Base-by-base conservation (phyloP, 2,329 filamentous ascomycete genomes). In the Aureobasidium vineae region DNA sequence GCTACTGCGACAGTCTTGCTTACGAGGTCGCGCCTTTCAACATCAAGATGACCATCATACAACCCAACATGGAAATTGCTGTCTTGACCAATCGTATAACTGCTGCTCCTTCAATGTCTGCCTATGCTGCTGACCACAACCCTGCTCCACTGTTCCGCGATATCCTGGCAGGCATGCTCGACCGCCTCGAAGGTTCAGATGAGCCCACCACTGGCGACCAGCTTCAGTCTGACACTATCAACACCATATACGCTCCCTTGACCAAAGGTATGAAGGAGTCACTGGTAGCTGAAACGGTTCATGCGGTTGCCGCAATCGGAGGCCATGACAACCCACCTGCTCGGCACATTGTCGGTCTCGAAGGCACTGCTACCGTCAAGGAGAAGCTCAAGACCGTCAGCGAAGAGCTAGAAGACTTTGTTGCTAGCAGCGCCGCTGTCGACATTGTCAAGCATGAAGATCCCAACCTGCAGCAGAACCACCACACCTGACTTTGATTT, bases 21-120 rank as follows among this genome's bases (percentile, higher is more conserved):
- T 99, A 97, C 78, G 95, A 99, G 78, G 90, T 99, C 70, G 78
- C 94, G 0, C 95, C 95, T 0, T 98, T 98, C 81, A 97, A 97
- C 79, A 88, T 98, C 80, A 96, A 94, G 77, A 86, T 98, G 77
- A 97, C 92, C 47, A 93, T 98, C 71, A 89, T 99, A 52, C 94
- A 99, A 81, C 92, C 93, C 31, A 96, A 92, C 78, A 92, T 97
- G 79, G 94, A 98, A 80, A 91, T 97, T 69, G 88, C 90, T 70
- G 88, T 92, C 38, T 83, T 98, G 66, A 95, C 91, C 33, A 96
- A 96, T 78, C 88, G 89, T 66, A 90, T 98, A 72, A 90, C 88
- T 57, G 91, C 94, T 71, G 90, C 91, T 2, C 93, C 94, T 5
- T 88, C 88, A 41, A 85, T 97, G 74, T 83, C 84, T 1, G 86